These are phyloP conservation scores for Magnaporthiopsis rhizophila DNA, from an alignment of 2,329 filamentous ascomycete genomes.

Conservation along the genomic window DNA sequence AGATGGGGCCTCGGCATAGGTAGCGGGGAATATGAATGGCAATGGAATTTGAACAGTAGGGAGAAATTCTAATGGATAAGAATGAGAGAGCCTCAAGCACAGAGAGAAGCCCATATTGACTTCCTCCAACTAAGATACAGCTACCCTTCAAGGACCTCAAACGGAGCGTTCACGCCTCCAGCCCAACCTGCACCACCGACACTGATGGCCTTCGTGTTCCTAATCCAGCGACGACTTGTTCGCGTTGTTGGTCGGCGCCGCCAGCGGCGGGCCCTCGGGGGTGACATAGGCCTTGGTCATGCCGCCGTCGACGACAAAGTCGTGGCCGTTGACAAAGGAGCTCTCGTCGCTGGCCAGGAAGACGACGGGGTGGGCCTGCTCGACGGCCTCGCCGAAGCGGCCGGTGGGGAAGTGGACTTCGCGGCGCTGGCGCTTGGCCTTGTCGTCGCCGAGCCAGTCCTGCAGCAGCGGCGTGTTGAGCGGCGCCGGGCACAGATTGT, in stretches of 20 bases:
- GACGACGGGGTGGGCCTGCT: constrained; percentile 83
- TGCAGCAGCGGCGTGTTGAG: constrained; percentile 88
- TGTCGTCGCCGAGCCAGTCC: constrained; percentile 87
- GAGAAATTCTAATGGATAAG: too few species aligned
- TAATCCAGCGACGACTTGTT: constrained; percentile 36
- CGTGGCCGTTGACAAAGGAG: constrained; percentile 82
- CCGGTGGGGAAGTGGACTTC: constrained; percentile 87
- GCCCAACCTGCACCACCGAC: not conserved
- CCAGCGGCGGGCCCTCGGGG: constrained; percentile 47
- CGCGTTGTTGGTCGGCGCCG: constrained; percentile 54
- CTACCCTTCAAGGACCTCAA: too few species aligned
- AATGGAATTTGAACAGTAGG: too few species aligned
- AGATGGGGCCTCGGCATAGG: too few species aligned
- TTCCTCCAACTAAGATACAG: too few species aligned
- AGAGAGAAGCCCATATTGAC: too few species aligned
- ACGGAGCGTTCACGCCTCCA: not conserved
- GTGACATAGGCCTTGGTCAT: constrained; percentile 89
- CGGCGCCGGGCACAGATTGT: constrained; percentile 81
- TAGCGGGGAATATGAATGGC: too few species aligned
- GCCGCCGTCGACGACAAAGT: constrained; percentile 93
- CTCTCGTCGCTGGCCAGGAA: constrained; percentile 84
- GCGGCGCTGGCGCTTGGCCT: constrained; percentile 69
- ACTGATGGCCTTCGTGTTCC: not conserved
- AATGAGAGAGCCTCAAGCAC: too few species aligned
- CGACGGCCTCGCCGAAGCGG: constrained; percentile 85